A percentile compares a stretch with the other conserved stretches of the same genome.
Evolutionary conservation across 2,329 filamentous ascomycete species (phyloP).

Genomic region (Delphinella strobiligena): DNA sequence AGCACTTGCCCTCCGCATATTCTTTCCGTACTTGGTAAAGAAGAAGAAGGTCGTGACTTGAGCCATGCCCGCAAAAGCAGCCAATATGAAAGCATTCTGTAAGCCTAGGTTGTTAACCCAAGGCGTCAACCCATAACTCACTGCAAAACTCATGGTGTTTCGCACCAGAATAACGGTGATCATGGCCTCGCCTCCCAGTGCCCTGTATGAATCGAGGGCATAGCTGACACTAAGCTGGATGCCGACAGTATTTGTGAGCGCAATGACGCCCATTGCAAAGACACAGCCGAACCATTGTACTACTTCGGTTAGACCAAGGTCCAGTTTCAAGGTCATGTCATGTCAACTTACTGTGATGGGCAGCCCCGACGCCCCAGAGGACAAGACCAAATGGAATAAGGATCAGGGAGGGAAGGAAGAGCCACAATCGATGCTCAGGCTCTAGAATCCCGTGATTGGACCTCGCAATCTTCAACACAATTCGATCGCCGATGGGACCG

Average conservation of each 20-base stretch:
- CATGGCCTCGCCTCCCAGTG: slow-evolving; percentile 36
- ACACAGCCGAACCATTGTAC: slow-evolving; percentile 22
- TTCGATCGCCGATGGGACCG: slow-evolving; percentile 23
- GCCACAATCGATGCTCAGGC: slow-evolving; percentile 29
- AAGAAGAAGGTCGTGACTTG: slow-evolving; percentile 27
- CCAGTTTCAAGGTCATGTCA: no score
- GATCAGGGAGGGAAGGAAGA: slow-evolving; percentile 26
- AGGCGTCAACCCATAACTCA: slow-evolving; percentile 38
- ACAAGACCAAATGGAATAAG: slow-evolving; percentile 33
- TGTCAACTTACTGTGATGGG: slow-evolving; percentile 22
- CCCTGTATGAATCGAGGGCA: slow-evolving; percentile 37
- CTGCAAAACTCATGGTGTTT: slow-evolving; percentile 39
- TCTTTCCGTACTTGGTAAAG: slow-evolving; percentile 39
- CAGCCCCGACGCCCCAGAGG: slow-evolving; percentile 41
- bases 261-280: slow-evolving; percentile 37
- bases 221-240: slow-evolving; percentile 34
- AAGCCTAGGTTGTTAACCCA: slow-evolving; percentile 32
- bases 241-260: slow-evolving; percentile 31
- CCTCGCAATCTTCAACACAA: slow-evolving; percentile 23
- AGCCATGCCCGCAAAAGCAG: slow-evolving; percentile 30
- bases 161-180: slow-evolving; percentile 38
- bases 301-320: no score
- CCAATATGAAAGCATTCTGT: slow-evolving; percentile 31
- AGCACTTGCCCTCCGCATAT: slow-evolving; percentile 27
- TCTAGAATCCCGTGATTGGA: slow-evolving; percentile 28